These are phyloP conservation scores for Trifolium pratense DNA, from an alignment of 306 rosid species.

Conservation along the genomic window DNA sequence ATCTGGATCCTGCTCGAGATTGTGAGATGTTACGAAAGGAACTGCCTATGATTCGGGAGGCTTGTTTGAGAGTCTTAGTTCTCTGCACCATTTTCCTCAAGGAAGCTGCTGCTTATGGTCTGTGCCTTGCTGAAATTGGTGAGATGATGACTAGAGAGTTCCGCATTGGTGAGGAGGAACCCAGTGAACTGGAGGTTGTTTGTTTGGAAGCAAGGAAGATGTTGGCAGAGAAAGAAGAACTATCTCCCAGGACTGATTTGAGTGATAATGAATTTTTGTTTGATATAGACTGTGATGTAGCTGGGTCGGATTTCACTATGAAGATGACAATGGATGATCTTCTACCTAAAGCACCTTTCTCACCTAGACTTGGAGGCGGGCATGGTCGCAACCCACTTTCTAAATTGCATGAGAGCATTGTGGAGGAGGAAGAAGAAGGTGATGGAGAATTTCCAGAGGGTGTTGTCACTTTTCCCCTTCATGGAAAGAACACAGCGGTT, in stretches of 20 bases:
- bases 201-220: conserved; percentile 85
- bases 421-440: conserved; percentile 70
- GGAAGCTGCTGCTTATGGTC: conserved; percentile 80
- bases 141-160: conserved; percentile 98
- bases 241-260: conserved; percentile 62
- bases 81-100: conserved; percentile 93
- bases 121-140: conserved; percentile 93
- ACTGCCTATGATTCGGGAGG: conserved; percentile 96
- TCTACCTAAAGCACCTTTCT: conserved; percentile 48
- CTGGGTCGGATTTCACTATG: conserved; percentile 44
- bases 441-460: conserved; percentile 58
- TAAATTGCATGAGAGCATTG: conserved; percentile 77
- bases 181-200: conserved; percentile 91
- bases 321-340: conserved; percentile 54
- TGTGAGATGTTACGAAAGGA: conserved; percentile 80
- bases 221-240: conserved; percentile 68
- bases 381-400: conserved; percentile 63
- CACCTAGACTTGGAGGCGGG: conserved; percentile 50
- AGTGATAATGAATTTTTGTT: conserved; percentile 66
- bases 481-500: conserved; percentile 47
- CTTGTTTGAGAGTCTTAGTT: conserved; percentile 81
- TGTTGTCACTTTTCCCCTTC: conserved; percentile 36
- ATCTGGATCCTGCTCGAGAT: conserved; percentile 70
- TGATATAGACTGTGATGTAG: conserved; percentile 72
- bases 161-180: conserved; percentile 87